phyloP scores from a whole-genome alignment of 106 monocot species.

The Dioscorea alata region DNA sequence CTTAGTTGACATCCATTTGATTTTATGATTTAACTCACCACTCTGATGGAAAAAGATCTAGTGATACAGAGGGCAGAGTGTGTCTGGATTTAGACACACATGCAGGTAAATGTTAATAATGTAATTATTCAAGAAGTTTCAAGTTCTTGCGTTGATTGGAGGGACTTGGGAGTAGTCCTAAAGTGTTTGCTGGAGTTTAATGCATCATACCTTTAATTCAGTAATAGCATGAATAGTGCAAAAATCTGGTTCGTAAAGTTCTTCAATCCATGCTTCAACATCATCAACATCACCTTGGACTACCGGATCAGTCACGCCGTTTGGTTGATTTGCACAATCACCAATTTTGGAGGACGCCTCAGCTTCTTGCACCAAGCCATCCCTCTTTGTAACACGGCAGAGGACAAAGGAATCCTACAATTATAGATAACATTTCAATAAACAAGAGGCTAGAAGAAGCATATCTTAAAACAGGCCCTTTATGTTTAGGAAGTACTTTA shows the following conservation, averaged over 20 bases:
- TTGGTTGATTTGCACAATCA: slow-evolving; percentile 8
- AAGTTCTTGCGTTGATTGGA: neutral
- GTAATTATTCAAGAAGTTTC: neutral
- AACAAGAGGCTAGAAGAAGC: neutral
- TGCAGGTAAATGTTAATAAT: neutral
- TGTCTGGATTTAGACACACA: neutral
- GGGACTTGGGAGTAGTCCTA: neutral
- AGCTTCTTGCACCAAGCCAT: slow-evolving; percentile 26
- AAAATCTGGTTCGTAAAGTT: slow-evolving; percentile 42
- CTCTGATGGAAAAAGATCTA: neutral
- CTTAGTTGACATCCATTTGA: neutral
- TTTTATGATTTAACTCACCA: neutral
- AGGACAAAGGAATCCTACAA: slow-evolving; percentile 70
- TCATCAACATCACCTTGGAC: slow-evolving; percentile 13
- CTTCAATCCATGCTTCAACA: slow-evolving; percentile 39
- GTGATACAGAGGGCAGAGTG: neutral
- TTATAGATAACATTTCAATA: neutral
- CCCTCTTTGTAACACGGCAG: slow-evolving; percentile 81
- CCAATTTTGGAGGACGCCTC: slow-evolving; percentile 2
- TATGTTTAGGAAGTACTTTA: neutral
- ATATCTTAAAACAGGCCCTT: neutral
- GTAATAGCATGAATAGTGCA: slow-evolving; percentile 1
- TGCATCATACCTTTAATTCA: slow-evolving; percentile 30
- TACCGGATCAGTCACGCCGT: slow-evolving; percentile 1
- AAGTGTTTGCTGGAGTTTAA: neutral